A percentile compares a stretch with the other conserved stretches of the same genome.
These are phyloP conservation scores for Apiotrichum akiyoshidainum DNA, from an alignment of 1,284 basidiomycete genomes.

Conservation along the genomic window DNA sequence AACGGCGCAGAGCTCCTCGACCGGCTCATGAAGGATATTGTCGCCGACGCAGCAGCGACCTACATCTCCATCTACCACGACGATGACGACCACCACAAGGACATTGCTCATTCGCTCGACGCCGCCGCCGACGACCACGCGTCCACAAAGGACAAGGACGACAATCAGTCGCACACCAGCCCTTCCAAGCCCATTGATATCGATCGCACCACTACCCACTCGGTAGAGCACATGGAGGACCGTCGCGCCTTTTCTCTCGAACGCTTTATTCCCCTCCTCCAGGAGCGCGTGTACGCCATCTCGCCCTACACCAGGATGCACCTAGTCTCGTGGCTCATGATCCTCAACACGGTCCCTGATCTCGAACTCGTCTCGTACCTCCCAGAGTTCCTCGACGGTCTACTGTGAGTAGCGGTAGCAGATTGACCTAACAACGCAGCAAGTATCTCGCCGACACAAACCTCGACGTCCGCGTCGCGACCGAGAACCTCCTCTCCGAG, in stretches of 20 bases:
- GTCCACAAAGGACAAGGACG: slow-evolving; percentile 9
- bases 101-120: background rate
- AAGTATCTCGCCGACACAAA: slow-evolving; percentile 95
- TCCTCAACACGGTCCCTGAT: slow-evolving; percentile 94
- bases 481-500: slow-evolving; percentile 85
- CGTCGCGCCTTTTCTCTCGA: slow-evolving; percentile 79
- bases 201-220: slow-evolving; percentile 10
- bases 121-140: slow-evolving; percentile 1
- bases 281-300: slow-evolving; percentile 89
- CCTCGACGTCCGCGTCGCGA: slow-evolving; percentile 87
- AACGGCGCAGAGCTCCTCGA: slow-evolving; percentile 99
- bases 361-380: slow-evolving; percentile 91
- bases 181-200: slow-evolving; percentile 10
- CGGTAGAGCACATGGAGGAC: slow-evolving; percentile 25
- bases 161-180: background rate
- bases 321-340: slow-evolving; percentile 92
- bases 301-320: slow-evolving; percentile 96
- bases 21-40: slow-evolving; percentile 93
- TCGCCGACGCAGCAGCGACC: slow-evolving; percentile 91
- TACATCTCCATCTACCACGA: slow-evolving; percentile 80
- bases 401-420: slow-evolving; percentile 68
- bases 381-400: slow-evolving; percentile 89
- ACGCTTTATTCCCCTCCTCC: slow-evolving; percentile 88
- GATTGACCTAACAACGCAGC: slow-evolving; percentile 51
- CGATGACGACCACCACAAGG: slow-evolving; percentile 28